Conservation (phyloP, 148 eudicot genomes). For the Camellia lanceoleosa region DNA sequence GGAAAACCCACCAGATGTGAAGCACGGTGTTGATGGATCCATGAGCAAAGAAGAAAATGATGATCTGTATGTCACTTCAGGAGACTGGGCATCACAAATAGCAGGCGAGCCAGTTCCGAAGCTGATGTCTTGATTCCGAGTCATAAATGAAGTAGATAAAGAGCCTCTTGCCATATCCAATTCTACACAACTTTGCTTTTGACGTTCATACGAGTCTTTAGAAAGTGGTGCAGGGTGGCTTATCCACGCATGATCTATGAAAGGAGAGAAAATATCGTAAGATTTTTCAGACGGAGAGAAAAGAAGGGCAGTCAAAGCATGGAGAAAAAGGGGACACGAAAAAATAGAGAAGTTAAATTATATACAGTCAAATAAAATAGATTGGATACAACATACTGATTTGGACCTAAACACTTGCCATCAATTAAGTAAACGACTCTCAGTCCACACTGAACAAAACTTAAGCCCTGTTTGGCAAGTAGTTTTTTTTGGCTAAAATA, state of each 20-base stretch:
- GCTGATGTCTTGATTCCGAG: slow-evolving; percentile 63
- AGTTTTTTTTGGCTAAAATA: too few relatives aligned
- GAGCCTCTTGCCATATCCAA: slow-evolving; percentile 31
- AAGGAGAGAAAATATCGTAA: slow-evolving; percentile 5
- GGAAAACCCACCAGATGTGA: slow-evolving; percentile 46
- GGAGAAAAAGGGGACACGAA: too few relatives aligned
- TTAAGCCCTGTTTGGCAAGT: too few relatives aligned
- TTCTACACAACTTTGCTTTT: slow-evolving; percentile 23
- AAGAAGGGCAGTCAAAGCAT: slow-evolving; percentile 1
- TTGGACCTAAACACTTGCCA: background rate
- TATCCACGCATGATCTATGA: slow-evolving; percentile 72
- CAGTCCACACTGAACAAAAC: too few relatives aligned
- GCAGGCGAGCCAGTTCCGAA: slow-evolving; percentile 47
- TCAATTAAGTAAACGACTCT: background rate
- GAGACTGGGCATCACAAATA: slow-evolving; percentile 40
- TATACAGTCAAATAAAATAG: background rate
- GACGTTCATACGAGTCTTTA: slow-evolving; percentile 20
- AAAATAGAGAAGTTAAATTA: too few relatives aligned
- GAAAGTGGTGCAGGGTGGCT: slow-evolving; percentile 27
- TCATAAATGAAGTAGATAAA: slow-evolving; percentile 41
- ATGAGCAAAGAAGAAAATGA: slow-evolving; percentile 62
- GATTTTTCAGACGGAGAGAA: background rate
- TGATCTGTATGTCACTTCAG: slow-evolving; percentile 46
- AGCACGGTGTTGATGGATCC: slow-evolving; percentile 45
- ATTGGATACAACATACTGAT: background rate